phyloP scores from a whole-genome alignment of 495 filamentous ascomycete genomes.

The Hamigera avellanea region DNA sequence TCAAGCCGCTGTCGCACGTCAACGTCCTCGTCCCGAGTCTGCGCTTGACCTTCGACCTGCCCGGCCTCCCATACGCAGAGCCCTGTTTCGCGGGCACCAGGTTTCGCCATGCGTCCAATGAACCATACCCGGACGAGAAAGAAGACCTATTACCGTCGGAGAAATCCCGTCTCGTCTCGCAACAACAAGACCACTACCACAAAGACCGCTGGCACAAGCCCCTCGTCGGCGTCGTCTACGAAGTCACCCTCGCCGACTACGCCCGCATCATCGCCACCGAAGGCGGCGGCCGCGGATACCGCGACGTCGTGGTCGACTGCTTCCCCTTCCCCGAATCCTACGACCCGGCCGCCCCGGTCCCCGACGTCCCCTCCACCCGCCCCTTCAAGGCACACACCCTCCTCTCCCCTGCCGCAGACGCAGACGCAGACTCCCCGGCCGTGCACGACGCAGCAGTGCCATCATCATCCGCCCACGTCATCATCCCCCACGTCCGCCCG shows the following conservation, averaged over 20 bases:
- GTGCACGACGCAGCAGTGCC: constrained; percentile 1
- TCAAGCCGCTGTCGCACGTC: constrained; percentile 64
- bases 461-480: neutral
- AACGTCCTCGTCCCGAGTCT: constrained; percentile 73
- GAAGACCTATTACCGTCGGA: constrained; percentile 9
- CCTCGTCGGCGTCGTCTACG: constrained; percentile 87
- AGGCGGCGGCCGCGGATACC: constrained; percentile 71
- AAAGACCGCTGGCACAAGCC: constrained; percentile 59
- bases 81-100: constrained; percentile 85
- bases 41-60: constrained; percentile 69
- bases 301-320: constrained; percentile 71
- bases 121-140: constrained; percentile 5
- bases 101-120: constrained; percentile 34
- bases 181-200: constrained; percentile 18
- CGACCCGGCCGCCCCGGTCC: constrained; percentile 24
- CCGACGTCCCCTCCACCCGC: constrained; percentile 21
- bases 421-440: constrained; percentile 5
- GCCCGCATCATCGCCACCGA: constrained; percentile 81
- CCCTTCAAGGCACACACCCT: constrained; percentile 50
- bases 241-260: constrained; percentile 73
- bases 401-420: constrained; percentile 33
- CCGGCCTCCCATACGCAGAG: constrained; percentile 77
- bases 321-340: constrained; percentile 45
- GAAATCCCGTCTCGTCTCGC: constrained; percentile 18
- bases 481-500: constrained; percentile 31